Evolutionary conservation across 1,284 basidiomycete species (phyloP), one percentile per base, ranked within the genome.

Genomic region (Moesziomyces aphidis): DNA sequence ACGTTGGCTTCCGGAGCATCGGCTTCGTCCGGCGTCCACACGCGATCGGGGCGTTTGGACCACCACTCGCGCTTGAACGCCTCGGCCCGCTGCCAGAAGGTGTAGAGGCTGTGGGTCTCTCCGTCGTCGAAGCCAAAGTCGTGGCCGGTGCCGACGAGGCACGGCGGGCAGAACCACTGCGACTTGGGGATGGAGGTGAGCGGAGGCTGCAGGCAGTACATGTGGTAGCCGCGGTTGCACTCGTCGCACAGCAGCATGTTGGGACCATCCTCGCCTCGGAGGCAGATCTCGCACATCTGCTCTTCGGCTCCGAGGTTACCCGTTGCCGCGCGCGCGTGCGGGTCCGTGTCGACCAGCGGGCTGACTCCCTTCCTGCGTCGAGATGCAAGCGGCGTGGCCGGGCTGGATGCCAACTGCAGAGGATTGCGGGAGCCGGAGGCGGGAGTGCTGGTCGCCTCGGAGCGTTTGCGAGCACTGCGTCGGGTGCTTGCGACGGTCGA

Each of bases 111-210:
- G 85, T 99, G 96, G 76, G 97, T 95, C 85, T 98, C 92, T 57
- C 97, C 97, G 81, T 98, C 96, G 79, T 98, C 96, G 81, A 99
- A 99, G 46, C 97, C 97, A 82, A 94, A 99, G 85, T 98, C 97
- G 61, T 94, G 93, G n/a, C 96, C 95, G 0, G 94, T 97, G 28
- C 91, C 92, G 48, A 95, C 90, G 19, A 99, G 88, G 83, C 97
- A 99, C 1, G 91, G 90, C 77, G 93, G 93, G 85, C 97, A 99
- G 85, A 91, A 98, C 96, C 97, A 99, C 74, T 96, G 92, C 60
- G 94, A 93, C 75, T 91, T 92, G 3, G 97, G 96, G 57, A 98
- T 92, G 5, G 88, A 87, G 3, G 88, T 86, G 50, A 99, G 87
- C 22, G 95, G 94, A 4, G 97, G 96, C 79, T 94, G 92, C 60